phyloP scores from a whole-genome alignment of 148 eudicot genomes.

The Amaranthus cruentus region DNA sequence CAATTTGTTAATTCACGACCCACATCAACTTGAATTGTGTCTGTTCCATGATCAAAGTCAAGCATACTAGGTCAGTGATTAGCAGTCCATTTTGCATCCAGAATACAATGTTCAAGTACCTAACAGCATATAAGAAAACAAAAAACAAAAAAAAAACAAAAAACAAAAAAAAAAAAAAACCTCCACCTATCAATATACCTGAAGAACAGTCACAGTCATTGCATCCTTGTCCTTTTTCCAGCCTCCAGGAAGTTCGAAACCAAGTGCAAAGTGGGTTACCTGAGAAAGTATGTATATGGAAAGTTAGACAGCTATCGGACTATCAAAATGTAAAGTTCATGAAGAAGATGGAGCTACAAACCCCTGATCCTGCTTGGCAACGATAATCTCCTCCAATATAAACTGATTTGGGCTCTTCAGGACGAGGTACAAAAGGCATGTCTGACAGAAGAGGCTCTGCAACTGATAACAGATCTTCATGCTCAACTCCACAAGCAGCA shows the following conservation, averaged over 20 bases:
- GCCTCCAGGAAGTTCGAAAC: slow-evolving; percentile 88
- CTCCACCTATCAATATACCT: slow-evolving; percentile 36
- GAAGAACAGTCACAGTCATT: slow-evolving; percentile 72
- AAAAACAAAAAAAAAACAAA: too few species aligned
- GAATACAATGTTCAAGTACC: too few species aligned
- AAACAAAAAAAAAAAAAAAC: too few species aligned
- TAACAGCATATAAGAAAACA: too few species aligned
- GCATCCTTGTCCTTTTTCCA: slow-evolving; percentile 77
- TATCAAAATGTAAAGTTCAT: neutral
- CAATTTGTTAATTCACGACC: too few species aligned
- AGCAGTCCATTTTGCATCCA: too few species aligned
- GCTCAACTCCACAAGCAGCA: slow-evolving; percentile 96
- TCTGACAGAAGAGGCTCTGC: slow-evolving; percentile 88
- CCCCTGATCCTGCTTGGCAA: slow-evolving; percentile 73
- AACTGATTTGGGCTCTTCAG: slow-evolving; percentile 54
- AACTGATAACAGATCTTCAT: slow-evolving; percentile 62
- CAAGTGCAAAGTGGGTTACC: slow-evolving; percentile 84
- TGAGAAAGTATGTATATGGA: slow-evolving; percentile 26
- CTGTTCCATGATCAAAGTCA: too few species aligned
- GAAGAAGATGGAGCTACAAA: slow-evolving; percentile 30
- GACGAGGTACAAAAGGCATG: slow-evolving; percentile 39
- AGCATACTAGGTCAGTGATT: too few species aligned
- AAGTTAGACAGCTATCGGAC: neutral
- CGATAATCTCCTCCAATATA: slow-evolving; percentile 88
- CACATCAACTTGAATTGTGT: too few species aligned